These are phyloP conservation scores for Besnoitia besnoiti DNA, from an alignment of 169 alveolate species.

Conservation along the genomic window DNA sequence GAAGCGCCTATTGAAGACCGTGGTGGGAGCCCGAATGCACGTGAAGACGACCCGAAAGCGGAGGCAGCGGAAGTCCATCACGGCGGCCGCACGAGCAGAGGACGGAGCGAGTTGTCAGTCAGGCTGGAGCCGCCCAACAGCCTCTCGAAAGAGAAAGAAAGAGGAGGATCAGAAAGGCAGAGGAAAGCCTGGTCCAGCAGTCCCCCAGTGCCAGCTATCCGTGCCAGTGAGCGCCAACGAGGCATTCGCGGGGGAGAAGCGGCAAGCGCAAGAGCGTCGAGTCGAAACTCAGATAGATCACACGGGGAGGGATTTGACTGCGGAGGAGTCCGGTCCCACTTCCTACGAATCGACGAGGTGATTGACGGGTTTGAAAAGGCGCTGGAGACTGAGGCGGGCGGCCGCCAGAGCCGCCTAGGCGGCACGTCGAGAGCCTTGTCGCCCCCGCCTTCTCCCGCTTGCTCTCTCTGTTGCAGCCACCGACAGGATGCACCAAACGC, in stretches of 20 bases:
- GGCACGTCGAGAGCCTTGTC: neutral
- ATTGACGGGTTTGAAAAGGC: neutral
- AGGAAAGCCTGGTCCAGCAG: neutral
- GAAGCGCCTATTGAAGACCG: neutral
- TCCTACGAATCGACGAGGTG: conserved; percentile 10
- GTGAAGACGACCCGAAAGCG: no score
- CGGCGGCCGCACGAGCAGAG: conserved; percentile 7
- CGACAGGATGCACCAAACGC: neutral
- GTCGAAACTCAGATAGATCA: neutral
- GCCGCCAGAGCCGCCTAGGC: conserved; percentile 8
- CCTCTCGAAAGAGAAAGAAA: neutral
- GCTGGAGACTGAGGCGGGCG: neutral
- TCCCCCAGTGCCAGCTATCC: neutral
- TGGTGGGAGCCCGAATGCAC: neutral
- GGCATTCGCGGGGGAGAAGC: neutral
- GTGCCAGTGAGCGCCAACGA: neutral
- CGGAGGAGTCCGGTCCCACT: neutral
- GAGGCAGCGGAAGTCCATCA: neutral
- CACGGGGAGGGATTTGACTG: neutral
- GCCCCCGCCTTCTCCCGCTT: neutral
- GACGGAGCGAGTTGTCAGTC: conserved; percentile 20
- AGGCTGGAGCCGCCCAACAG: neutral
- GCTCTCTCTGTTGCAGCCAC: neutral
- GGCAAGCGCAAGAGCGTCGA: neutral
- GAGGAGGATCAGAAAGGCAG: neutral